These are phyloP conservation scores for Jackrogersella minutella DNA, from an alignment of 495 filamentous ascomycete genomes.

Conservation along the genomic window DNA sequence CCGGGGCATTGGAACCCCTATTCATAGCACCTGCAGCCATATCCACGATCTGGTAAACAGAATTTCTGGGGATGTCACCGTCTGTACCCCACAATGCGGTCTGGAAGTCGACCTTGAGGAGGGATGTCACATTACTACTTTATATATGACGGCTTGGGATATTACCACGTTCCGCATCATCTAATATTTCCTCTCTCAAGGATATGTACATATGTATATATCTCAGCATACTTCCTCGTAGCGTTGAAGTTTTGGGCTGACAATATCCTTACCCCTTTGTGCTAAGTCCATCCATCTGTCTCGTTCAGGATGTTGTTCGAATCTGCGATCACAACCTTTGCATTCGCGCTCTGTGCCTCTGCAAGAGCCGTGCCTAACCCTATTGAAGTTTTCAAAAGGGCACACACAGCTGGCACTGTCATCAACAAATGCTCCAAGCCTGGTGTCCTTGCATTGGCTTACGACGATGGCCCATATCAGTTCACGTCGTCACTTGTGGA, in stretches of 20 bases:
- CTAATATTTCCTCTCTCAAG: slow-evolving; percentile 6
- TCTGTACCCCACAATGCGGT: slow-evolving; percentile 20
- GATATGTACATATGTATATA: slow-evolving; percentile 6
- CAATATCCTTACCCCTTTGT: neutral
- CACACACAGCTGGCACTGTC: slow-evolving; percentile 49
- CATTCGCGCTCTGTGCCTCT: slow-evolving; percentile 43
- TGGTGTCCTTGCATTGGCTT: slow-evolving; percentile 62
- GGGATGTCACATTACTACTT: slow-evolving; percentile 18
- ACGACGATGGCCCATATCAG: slow-evolving; percentile 76
- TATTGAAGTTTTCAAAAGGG: slow-evolving; percentile 48
- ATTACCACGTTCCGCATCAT: slow-evolving; percentile 24
- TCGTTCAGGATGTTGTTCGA: slow-evolving; percentile 43
- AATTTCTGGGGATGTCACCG: neutral
- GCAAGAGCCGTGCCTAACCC: slow-evolving; percentile 48
- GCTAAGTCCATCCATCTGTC: neutral
- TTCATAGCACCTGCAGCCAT: slow-evolving; percentile 1
- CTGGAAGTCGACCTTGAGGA: slow-evolving; percentile 23
- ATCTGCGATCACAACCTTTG: slow-evolving; percentile 36
- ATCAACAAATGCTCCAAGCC: slow-evolving; percentile 53
- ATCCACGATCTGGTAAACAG: slow-evolving; percentile 11
- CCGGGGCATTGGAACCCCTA: slow-evolving; percentile 30
- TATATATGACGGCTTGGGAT: slow-evolving; percentile 16
- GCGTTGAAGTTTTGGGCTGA: neutral
- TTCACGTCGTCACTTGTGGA: slow-evolving; percentile 45
- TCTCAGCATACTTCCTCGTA: neutral